Evolutionary conservation across 2,329 filamentous ascomycete species (phyloP), one percentile per base, ranked within the genome.

Genomic region (Pseudocercospora ulei): DNA sequence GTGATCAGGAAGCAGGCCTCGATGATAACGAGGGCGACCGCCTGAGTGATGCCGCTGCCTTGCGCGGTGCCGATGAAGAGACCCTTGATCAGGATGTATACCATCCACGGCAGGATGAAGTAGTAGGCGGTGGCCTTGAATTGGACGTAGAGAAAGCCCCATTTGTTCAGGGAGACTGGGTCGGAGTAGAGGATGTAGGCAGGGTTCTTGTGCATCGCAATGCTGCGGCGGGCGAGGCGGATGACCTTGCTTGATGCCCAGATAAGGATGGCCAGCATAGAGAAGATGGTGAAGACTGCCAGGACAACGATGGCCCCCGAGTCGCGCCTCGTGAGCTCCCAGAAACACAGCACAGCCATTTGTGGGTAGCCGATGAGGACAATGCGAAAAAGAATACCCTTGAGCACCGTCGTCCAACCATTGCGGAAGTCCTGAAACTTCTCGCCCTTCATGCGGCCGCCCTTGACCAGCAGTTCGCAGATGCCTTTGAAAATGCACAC

Each of bases 131-230:
- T 88, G 24, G 88, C 88, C 56, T 88, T 82, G 72, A 93, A 95
- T 62, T 94, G 87, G 25, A 96, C 85, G 59, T 96, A 96, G 49
- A 96, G 75, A 69, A 95, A 95, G 13, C 88, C 88, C 88, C 87
- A 95, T 66, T 94, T 93, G 74, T 95, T 94, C 48, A 96, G 74
- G 37, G 82, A 80, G 47, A 84, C 75, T n/a, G 87, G 86, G 56
- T 96, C 87, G 2, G 88, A 94, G 67, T 92, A 96, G 46, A 96
- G 77, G 53, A 95, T 94, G 64, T 95, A 95, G 17, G 87, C 88
- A 16, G 88, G 86, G 66, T 94, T 95, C 66, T 88, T 87, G 71
- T 95, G 87, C 76, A 94, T 84, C 41, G 73, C 65, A 47, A 93
- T 81, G 19, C 87, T 95, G 53, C 84, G 81, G 57, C 84, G 84